Evolutionary conservation across 1,139 yeast species (phyloP), one percentile per base, ranked within the genome.

Genomic region (Debaryomycetaceae sp.): DNA sequence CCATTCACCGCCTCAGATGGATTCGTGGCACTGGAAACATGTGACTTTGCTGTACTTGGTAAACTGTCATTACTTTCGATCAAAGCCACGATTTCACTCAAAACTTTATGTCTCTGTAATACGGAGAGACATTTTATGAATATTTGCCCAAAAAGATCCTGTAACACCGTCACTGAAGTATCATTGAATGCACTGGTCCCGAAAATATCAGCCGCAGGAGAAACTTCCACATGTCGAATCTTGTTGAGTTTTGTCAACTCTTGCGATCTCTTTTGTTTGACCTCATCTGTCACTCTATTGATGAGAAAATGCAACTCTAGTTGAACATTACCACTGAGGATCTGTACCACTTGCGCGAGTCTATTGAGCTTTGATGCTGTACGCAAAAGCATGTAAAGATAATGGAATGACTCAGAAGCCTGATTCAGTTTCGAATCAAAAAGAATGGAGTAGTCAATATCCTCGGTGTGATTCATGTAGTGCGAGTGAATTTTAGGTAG

Each of bases 131-230:
- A 65, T 58, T 81, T 84, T 24, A 80, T 69, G 55, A 86, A 88
- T 7, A 87, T 70, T 1, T 81, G 74, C 60, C 87, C 81, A 53
- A 87, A 86, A 41, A 88, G 70, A 52, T 87, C 91, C 52, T 83
- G 81, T 38, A 88, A 68, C 0, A 87, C 73, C 1, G 77, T 62
- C 1, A 85, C 80, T 11, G 83, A 69, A 23, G 78, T 63, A 49
- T 83, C 87, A 43, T 68, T 72, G 49, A 66, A 68, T 41, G 52
- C 60, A 43, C 52, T 55, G 24, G 57, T 63, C 2, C 65, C 64
- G 27, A 67, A 53, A 9, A 55, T 48, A 40, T 64, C 65, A 9
- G 59, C 46, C 8, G 56, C 46, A 22, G 52, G 48, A 6, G 55
- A 55, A 22, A 56, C 56, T 17, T 72, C 75, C 40, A 63, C 53